Percentiles rank a stretch among this genome's conserved stretches.
Evolutionary conservation across 805 yeast genomes (phyloP).

Genomic region (Diddensiella caesifluorescens): DNA sequence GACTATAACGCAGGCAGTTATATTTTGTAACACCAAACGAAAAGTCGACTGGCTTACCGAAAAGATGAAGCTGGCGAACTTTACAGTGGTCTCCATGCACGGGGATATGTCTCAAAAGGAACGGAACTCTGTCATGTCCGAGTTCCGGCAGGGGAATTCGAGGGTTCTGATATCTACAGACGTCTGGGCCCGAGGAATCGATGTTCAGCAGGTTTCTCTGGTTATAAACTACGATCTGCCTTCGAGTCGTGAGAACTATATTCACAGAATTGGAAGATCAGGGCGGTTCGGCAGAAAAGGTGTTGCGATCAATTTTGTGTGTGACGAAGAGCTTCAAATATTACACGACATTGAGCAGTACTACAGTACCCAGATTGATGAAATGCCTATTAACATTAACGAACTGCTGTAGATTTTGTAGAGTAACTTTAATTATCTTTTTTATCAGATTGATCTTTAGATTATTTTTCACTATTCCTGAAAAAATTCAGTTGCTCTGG

Average conservation of each 20-base stretch:
- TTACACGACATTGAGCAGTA: conserved; percentile 84
- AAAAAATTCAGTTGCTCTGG: no score
- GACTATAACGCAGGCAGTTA: conserved; percentile 95
- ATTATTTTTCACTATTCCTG: no score
- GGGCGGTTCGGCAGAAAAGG: conserved; percentile 99
- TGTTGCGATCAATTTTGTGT: conserved; percentile 91
- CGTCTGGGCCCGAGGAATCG: conserved; percentile 96
- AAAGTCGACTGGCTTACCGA: conserved; percentile 88
- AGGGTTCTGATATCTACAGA: conserved; percentile 91
- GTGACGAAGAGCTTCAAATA: conserved; percentile 66
- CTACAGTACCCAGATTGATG: conserved; percentile 84
- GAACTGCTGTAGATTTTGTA: conserved; percentile 33
- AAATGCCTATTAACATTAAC: conserved; percentile 68
- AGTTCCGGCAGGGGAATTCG: conserved; percentile 90
- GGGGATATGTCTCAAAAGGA: conserved; percentile 94
- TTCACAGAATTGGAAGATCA: conserved; percentile 97
- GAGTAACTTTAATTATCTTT: no score
- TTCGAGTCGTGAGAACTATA: conserved; percentile 82
- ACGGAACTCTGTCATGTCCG: conserved; percentile 91
- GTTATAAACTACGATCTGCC: conserved; percentile 95
- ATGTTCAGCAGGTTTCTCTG: conserved; percentile 93
- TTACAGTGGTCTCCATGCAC: conserved; percentile 92
- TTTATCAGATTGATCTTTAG: no score
- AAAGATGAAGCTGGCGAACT: conserved; percentile 68
- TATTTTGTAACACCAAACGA: conserved; percentile 92